A percentile compares a stretch with the other conserved stretches of the same genome.
phyloP scores from a whole-genome alignment of 1,284 basidiomycete genomes.

The Puccinia brachypodii region DNA sequence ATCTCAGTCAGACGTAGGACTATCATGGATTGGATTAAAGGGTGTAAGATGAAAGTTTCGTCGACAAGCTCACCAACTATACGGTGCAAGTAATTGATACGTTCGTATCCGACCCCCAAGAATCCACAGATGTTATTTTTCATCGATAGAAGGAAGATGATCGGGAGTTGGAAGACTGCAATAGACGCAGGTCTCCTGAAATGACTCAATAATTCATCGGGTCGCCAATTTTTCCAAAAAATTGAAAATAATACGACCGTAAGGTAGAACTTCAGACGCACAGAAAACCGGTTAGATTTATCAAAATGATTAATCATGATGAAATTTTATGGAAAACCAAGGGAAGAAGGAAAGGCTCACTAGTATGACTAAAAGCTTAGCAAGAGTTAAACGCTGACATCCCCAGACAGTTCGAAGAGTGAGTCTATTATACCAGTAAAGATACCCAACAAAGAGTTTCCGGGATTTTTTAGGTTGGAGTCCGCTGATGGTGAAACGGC shows the following conservation, averaged over 20 bases:
- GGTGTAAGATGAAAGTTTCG: not conserved
- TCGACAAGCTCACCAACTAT: constrained; percentile 17
- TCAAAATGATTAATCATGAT: not conserved
- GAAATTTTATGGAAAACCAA: not conserved
- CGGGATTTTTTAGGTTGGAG: not conserved
- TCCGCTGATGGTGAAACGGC: not conserved
- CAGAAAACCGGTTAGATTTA: not conserved
- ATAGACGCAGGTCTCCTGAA: constrained; percentile 44
- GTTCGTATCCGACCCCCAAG: constrained; percentile 26
- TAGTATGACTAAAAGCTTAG: constrained; percentile 13
- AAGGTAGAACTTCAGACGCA: not conserved
- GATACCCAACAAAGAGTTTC: not conserved
- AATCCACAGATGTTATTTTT: constrained; percentile 40
- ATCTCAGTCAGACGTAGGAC: not conserved
- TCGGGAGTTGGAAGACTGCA: constrained; percentile 29
- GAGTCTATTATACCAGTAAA: constrained; percentile 32
- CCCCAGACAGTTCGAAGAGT: constrained; percentile 11
- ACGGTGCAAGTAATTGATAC: constrained; percentile 43
- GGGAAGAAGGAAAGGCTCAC: not conserved
- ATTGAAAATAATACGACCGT: not conserved
- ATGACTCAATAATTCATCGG: not conserved
- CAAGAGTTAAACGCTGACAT: constrained; percentile 20
- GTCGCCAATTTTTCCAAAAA: not conserved
- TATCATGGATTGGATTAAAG: not conserved
- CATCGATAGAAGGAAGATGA: constrained; percentile 41